Evolutionary conservation across 2,329 filamentous ascomycete species (phyloP), one percentile per base, ranked within the genome.

Genomic region (Blumeria hordei): DNA sequence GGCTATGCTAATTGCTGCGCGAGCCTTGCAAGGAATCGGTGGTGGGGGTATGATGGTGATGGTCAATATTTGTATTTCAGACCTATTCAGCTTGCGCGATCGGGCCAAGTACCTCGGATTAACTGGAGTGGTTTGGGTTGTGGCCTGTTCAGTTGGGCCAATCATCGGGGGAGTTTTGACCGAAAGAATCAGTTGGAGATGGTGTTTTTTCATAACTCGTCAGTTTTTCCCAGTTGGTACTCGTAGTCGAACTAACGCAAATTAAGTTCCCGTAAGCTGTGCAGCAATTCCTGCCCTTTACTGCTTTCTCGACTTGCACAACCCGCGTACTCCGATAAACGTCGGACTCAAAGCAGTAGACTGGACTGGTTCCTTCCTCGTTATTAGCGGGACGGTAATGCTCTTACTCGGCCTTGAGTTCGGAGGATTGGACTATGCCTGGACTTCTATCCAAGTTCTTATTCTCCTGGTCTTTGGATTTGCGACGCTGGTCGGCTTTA

Each of bases 341-440:
- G 69, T 76, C 41, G 82, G 82, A 0, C 67, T 85, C 8, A 76
- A 75, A 58, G 77, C 77, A 0, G 70, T 78, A 21, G 75, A 78
- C 62, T 78, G 75, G 21, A 28, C 4, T 28, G 21, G 21, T 28
- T 28, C 21, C 21, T 28, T 28, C 21, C 21, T 28, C 4, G 21
- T 28, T 28, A 28, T 28, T 28, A 28, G 21, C 21, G 21, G 21
- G 21, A 28, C 21, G 4, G 21, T 28, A 28, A 28, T 28, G 21
- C 21, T 74, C 58, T 76, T 94, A 3, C 78, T 94, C 44, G 88
- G 87, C 0, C 76, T 94, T 10, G 83, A 93, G 64, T 86, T 90
- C 58, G 88, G 88, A 55, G 88, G 86, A 52, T 76, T 87, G 54
- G 72, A 73, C 21, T 78, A 77, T 59, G 82, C 88, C 0, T 87